phyloP scores from a whole-genome alignment of 179 eudicot species.

The Gypsophila paniculata region DNA sequence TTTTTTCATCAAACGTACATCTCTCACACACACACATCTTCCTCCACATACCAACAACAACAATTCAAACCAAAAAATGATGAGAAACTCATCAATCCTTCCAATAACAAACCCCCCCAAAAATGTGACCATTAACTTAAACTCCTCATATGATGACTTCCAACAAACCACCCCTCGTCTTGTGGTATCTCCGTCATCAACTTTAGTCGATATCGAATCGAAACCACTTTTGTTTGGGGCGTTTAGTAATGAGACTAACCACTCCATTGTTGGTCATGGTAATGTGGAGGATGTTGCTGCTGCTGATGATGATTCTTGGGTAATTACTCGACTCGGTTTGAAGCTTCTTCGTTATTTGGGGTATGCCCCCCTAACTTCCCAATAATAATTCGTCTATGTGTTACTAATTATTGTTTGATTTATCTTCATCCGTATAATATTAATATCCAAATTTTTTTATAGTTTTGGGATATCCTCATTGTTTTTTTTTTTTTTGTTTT shows the following conservation, averaged over 20 bases:
- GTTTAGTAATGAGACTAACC: constrained; percentile 17
- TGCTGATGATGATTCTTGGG: constrained; percentile 45
- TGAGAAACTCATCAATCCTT: constrained; percentile 32
- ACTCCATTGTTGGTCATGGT: constrained; percentile 31
- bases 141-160: constrained; percentile 23
- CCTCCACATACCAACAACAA: no score
- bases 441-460: no score
- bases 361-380: constrained; percentile 36
- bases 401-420: no score
- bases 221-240: constrained; percentile 34
- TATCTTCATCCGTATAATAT: no score
- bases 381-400: no score
- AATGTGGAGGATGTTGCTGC: constrained; percentile 63
- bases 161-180: constrained; percentile 23
- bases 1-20: no score
- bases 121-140: constrained; percentile 22
- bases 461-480: no score
- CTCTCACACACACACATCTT: no score
- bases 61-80: no score
- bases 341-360: constrained; percentile 77
- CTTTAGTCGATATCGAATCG: constrained; percentile 27
- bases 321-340: constrained; percentile 62
- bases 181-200: constrained; percentile 22
- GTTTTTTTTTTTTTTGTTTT: no score
- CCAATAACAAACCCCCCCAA: constrained; percentile 30